phyloP scores from a whole-genome alignment of 208 protist genomes.

The Phytomonas sp. region DNA sequence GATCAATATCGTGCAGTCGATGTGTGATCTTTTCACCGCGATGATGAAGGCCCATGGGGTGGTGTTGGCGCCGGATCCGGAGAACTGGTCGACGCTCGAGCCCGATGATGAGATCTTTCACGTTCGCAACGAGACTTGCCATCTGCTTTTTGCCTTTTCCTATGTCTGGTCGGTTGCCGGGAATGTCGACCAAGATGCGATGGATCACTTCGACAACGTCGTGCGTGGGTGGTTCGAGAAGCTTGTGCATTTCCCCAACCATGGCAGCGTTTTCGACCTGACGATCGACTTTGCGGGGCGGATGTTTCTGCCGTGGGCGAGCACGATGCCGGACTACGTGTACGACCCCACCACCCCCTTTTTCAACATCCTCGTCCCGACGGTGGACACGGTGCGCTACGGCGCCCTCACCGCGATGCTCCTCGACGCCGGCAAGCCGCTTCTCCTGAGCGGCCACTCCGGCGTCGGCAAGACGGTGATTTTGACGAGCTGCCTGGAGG shows the following conservation, averaged over 20 bases:
- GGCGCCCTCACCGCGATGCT: constrained; percentile 88
- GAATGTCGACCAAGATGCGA: constrained; percentile 80
- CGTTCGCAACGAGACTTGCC: constrained; percentile 85
- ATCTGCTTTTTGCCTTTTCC: constrained; percentile 90
- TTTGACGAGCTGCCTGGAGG: constrained; percentile 76
- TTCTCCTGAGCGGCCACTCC: constrained; percentile 94
- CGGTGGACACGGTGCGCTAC: constrained; percentile 94
- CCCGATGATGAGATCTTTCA: constrained; percentile 64
- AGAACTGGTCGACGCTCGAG: constrained; percentile 29
- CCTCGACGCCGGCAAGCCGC: constrained; percentile 72
- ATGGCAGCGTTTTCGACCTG: constrained; percentile 92
- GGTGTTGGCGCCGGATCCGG: constrained; percentile 60
- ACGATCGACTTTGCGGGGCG: constrained; percentile 82
- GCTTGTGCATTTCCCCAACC: constrained; percentile 75
- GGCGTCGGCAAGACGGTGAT: constrained; percentile 95
- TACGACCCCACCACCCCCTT: constrained; percentile 86
- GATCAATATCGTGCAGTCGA: constrained; percentile 89
- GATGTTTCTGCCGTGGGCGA: constrained; percentile 79
- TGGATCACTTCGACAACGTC: constrained; percentile 91
- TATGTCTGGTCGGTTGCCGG: constrained; percentile 95
- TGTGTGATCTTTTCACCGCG: constrained; percentile 89
- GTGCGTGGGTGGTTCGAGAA: constrained; percentile 76
- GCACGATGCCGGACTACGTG: constrained; percentile 66
- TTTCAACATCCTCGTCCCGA: constrained; percentile 96
- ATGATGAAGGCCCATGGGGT: constrained; percentile 72